phyloP scores from a whole-genome alignment of 805 yeast species.

The Clavispora santaluciae region DNA sequence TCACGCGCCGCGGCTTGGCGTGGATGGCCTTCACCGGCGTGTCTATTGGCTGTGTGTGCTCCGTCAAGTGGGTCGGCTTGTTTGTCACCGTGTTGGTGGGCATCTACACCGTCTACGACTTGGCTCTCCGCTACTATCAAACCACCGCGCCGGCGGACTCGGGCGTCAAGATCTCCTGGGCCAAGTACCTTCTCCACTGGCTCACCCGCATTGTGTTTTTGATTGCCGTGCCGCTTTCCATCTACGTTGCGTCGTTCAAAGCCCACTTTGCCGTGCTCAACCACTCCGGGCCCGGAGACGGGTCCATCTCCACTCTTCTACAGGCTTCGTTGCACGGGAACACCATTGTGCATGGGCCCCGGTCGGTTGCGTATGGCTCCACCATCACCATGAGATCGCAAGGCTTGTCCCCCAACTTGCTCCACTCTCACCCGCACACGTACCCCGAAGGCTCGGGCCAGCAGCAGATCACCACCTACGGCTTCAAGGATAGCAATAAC shows the following conservation, averaged over 20 bases:
- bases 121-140: slow-evolving; percentile 42
- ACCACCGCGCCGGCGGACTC: slow-evolving; percentile 5
- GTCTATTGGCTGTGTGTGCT: slow-evolving; percentile 76
- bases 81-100: slow-evolving; percentile 62
- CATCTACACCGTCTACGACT: slow-evolving; percentile 50
- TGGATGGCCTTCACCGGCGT: slow-evolving; percentile 64
- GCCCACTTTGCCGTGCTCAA: slow-evolving; percentile 73
- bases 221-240: slow-evolving; percentile 64
- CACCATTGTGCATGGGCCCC: slow-evolving; percentile 60
- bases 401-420: slow-evolving; percentile 65
- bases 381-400: slow-evolving; percentile 61
- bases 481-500: slow-evolving; percentile 55
- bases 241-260: slow-evolving; percentile 72
- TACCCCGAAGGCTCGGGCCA: slow-evolving; percentile 92
- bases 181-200: slow-evolving; percentile 64
- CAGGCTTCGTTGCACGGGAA: slow-evolving; percentile 80
- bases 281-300: slow-evolving; percentile 89
- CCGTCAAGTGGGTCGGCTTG: slow-evolving; percentile 83
- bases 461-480: slow-evolving; percentile 92
- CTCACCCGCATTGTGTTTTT: slow-evolving; percentile 55
- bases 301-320: slow-evolving; percentile 82
- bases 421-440: slow-evolving; percentile 83
- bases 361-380: slow-evolving; percentile 61
- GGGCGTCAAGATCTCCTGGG: neutral
- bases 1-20: slow-evolving; percentile 36